These are phyloP conservation scores for Pleurotus platypus DNA, from an alignment of 768 basidiomycete species.

Conservation along the genomic window DNA sequence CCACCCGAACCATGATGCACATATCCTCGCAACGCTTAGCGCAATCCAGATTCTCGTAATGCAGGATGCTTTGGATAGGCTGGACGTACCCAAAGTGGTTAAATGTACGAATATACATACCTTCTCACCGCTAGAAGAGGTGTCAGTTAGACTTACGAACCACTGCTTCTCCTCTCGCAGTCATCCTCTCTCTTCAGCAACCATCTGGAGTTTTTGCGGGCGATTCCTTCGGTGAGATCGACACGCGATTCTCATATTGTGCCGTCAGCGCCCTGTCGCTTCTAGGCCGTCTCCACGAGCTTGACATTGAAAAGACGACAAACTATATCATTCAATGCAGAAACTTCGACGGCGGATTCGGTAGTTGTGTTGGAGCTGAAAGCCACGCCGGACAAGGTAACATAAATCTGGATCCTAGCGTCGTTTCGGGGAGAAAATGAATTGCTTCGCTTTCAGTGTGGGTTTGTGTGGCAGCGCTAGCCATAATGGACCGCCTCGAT, in stretches of 20 bases:
- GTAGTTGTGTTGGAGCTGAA: slow-evolving; percentile 79
- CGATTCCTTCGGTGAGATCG: slow-evolving; percentile 87
- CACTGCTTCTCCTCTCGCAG: slow-evolving; percentile 34
- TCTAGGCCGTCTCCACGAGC: slow-evolving; percentile 65
- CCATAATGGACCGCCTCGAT: slow-evolving; percentile 83
- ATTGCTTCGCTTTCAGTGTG: slow-evolving; percentile 53
- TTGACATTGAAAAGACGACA: slow-evolving; percentile 68
- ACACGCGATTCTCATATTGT: slow-evolving; percentile 89
- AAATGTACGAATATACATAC: slow-evolving; percentile 50
- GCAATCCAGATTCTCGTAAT: slow-evolving; percentile 90
- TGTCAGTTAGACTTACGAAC: too few relatives aligned
- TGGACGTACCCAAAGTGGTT: slow-evolving; percentile 69
- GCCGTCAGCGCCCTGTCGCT: slow-evolving; percentile 82
- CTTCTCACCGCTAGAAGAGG: too few relatives aligned
- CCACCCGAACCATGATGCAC: slow-evolving; percentile 91
- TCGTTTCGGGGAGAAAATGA: too few relatives aligned
- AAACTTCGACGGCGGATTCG: slow-evolving; percentile 97
- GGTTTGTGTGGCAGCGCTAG: slow-evolving; percentile 83
- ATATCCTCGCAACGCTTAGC: slow-evolving; percentile 81
- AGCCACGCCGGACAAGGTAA: slow-evolving; percentile 90
- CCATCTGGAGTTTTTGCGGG: slow-evolving; percentile 88
- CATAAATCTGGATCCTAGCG: too few relatives aligned
- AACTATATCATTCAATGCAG: slow-evolving; percentile 72
- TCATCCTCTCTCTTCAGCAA: slow-evolving; percentile 81
- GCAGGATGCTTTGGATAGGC: slow-evolving; percentile 72